phyloP scores from a whole-genome alignment of 2,329 filamentous ascomycete species.

The Aspergillus proliferans region DNA sequence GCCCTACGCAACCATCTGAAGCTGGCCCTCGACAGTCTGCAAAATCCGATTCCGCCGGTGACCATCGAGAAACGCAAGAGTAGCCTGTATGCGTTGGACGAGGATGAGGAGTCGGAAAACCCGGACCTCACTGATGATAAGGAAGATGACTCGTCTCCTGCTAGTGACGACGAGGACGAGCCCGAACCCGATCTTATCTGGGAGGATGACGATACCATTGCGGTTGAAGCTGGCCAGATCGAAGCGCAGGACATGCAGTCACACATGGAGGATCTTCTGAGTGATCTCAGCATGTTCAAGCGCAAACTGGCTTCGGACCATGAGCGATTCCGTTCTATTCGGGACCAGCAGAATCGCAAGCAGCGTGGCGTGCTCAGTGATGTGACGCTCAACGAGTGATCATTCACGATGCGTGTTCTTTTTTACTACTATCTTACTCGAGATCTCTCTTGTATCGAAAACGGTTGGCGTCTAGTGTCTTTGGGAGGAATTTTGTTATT shows the following conservation, averaged over 20 bases:
- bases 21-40: conserved; percentile 75
- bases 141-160: conserved; percentile 29
- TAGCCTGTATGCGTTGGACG: conserved; percentile 42
- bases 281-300: conserved; percentile 72
- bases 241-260: conserved; percentile 64
- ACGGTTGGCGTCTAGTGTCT: neutral
- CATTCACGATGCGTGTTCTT: conserved; percentile 3
- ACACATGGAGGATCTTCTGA: conserved; percentile 77
- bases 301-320: conserved; percentile 77
- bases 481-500: neutral
- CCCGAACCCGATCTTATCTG: conserved; percentile 35
- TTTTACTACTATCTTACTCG: conserved; percentile 7
- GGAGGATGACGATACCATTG: conserved; percentile 49
- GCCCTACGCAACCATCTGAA: conserved; percentile 80
- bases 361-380: conserved; percentile 27
- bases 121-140: conserved; percentile 29
- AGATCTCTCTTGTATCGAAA: conserved; percentile 9
- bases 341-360: conserved; percentile 17
- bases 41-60: conserved; percentile 73
- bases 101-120: conserved; percentile 48
- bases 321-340: conserved; percentile 31
- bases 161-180: conserved; percentile 23
- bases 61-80: conserved; percentile 27
- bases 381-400: conserved; percentile 24
- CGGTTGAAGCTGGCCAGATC: conserved; percentile 36